Base-by-base conservation (phyloP, 169 alveolate species). In the Eimeria necatrix region DNA sequence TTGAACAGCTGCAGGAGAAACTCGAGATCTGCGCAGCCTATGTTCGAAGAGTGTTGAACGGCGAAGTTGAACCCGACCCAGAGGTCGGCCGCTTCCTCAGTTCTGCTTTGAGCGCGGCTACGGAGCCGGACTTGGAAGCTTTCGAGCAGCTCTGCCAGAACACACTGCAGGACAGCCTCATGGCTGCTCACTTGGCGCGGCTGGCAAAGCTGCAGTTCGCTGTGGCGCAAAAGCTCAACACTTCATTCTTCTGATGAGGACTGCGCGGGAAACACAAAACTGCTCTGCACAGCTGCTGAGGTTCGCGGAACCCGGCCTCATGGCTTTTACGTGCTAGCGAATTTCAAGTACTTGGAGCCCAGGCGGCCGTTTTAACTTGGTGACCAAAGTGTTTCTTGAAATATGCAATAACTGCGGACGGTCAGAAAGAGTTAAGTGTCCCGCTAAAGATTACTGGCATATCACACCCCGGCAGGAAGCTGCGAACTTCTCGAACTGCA, bases 91-190 rank as follows among this genome's bases (percentile, higher is more conserved):
- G 99, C 60, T 96, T 96, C 94, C 96, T 98, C 80, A 96, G 97
- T 73, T 96, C 97, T 85, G 97, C 97, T 46, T 91, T 97, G 49
- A 96, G 97, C 60, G 94, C 96, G 20, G 98, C 97, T 83, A 76
- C 97, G 24, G 95, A 96, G 22, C 89, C 96, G 46, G 96, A 96
- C 22, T 73, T 96, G 91, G 97, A 97, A 81, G 95, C 94, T 91
- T 95, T 97, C 85, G 98, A 98, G 95, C 95, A 97, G 51, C 93
- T 97, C 73, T 97, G 98, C 81, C 98, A 97, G 90, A 96, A 95
- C 87, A 95, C 98, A 46, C 95, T 98, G 86, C 98, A 98, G 96
- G 99, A 98, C 84, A 97, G 97, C 95, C 95, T 98, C 84, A 97
- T 98, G 98, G 94, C 88, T n/a, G 95, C 87, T 96, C 93, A 97